phyloP scores from a whole-genome alignment of 1,284 basidiomycete species.

The Rhodotorula sp. region DNA sequence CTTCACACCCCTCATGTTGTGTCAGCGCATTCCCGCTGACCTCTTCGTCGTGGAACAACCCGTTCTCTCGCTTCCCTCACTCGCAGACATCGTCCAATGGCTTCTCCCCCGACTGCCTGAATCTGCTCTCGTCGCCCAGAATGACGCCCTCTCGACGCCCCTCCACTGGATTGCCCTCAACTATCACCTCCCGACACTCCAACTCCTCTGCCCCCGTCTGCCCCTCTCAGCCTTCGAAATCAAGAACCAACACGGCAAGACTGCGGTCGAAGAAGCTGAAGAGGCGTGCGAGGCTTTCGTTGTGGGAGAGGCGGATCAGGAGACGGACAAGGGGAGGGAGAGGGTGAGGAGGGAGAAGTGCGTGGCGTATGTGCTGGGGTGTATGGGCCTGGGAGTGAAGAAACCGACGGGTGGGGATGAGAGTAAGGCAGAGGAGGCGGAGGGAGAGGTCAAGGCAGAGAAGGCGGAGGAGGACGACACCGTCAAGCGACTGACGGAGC shows the following conservation, averaged over 20 bases:
- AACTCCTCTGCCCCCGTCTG: conserved; percentile 41
- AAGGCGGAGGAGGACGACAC: conserved; percentile 2
- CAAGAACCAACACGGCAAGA: conserved; percentile 42
- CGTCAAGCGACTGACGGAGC: conserved; percentile 23
- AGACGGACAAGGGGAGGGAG: conserved; percentile 25
- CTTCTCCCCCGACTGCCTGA: conserved; percentile 39
- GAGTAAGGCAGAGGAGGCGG: conserved; percentile 18
- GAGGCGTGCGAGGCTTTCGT: conserved; percentile 36
- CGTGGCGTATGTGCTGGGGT: conserved; percentile 36
- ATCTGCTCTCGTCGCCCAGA: conserved; percentile 29
- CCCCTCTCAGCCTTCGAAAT: conserved; percentile 33
- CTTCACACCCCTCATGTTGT: too few species aligned
- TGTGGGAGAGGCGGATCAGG: conserved; percentile 29
- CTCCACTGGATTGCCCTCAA: conserved; percentile 45
- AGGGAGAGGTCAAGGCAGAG: background rate
- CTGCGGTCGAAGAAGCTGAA: conserved; percentile 44
- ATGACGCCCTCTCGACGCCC: conserved; percentile 42
- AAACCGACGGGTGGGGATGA: conserved; percentile 27
- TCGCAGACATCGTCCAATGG: conserved; percentile 40
- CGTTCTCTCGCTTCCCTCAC: too few species aligned
- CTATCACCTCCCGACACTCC: conserved; percentile 43
- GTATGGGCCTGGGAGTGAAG: conserved; percentile 41
- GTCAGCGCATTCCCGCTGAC: background rate
- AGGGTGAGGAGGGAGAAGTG: conserved; percentile 36
- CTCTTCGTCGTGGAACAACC: background rate